These are phyloP conservation scores for Eutrema yunnanense DNA, from an alignment of 345 rosid species.

Conservation along the genomic window DNA sequence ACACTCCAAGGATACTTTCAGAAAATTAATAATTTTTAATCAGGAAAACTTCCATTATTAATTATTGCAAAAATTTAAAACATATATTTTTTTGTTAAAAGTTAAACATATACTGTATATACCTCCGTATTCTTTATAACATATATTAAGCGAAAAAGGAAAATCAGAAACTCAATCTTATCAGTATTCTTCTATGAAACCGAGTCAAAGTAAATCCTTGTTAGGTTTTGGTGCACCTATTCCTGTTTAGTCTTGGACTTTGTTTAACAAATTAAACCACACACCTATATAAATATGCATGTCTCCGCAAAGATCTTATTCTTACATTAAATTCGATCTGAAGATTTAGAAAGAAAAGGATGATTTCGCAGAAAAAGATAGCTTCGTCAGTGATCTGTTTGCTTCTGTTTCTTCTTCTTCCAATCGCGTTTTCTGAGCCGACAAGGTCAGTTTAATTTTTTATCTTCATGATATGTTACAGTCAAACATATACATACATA, in stretches of 20 bases:
- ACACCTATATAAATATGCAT: slow-evolving; percentile 9
- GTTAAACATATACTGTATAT: no score
- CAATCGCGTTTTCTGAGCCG: slow-evolving; percentile 7
- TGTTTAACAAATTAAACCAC: slow-evolving; percentile 7
- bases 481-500: background rate
- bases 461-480: background rate
- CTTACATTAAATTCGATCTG: background rate
- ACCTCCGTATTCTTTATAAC: background rate
- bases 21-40: background rate
- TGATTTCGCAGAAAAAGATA: slow-evolving; percentile 5
- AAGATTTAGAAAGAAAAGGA: background rate
- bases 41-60: background rate
- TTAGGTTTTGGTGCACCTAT: slow-evolving; percentile 29
- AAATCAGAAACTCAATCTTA: background rate
- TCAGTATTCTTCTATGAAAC: background rate
- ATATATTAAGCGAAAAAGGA: background rate
- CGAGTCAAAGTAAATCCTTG: slow-evolving; percentile 15
- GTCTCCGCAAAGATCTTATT: background rate
- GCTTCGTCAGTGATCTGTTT: slow-evolving; percentile 3
- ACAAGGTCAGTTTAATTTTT: slow-evolving; percentile 14
- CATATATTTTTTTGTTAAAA: no score
- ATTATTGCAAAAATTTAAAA: background rate
- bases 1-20: background rate
- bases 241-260: slow-evolving; percentile 21
- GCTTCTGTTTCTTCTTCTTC: slow-evolving; percentile 17